These are phyloP conservation scores for Lojkania enalia DNA, from an alignment of 2,329 filamentous ascomycete species.

Conservation along the genomic window DNA sequence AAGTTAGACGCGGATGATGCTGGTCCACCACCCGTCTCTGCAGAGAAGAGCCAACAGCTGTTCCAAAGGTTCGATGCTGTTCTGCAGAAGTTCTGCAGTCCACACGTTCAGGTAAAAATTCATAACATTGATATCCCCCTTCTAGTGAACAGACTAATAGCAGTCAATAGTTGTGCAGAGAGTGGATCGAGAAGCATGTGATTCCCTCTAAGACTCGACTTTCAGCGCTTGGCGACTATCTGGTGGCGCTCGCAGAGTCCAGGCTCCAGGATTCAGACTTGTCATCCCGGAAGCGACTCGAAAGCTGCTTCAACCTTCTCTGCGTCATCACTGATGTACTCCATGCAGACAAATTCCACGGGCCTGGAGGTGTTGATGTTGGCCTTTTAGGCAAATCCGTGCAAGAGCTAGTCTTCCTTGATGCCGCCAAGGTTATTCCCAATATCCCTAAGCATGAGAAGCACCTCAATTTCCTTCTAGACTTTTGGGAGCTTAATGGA, in stretches of 20 bases:
- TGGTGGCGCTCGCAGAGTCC: conserved; percentile 69
- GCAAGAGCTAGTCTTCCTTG: not conserved
- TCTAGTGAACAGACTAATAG: conserved; percentile 40
- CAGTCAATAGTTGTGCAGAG: conserved; percentile 73
- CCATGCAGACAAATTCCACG: conserved; percentile 49
- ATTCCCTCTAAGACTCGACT: conserved; percentile 68
- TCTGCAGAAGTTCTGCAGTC: conserved; percentile 29
- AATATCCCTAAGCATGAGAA: too few relatives aligned
- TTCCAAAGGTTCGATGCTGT: conserved; percentile 34
- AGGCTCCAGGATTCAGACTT: conserved; percentile 42
- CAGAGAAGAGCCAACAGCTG: conserved; percentile 22
- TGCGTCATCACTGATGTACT: conserved; percentile 80
- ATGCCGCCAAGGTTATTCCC: not conserved
- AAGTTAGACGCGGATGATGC: conserved; percentile 2
- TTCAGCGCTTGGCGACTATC: conserved; percentile 72
- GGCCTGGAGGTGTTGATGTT: conserved; percentile 8
- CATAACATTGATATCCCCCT: conserved; percentile 17
- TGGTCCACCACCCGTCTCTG: conserved; percentile 24
- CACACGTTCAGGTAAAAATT: conserved; percentile 41
- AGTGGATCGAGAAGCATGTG: conserved; percentile 77
- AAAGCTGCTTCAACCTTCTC: conserved; percentile 73
- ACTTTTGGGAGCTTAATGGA: not conserved
- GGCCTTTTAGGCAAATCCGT: conserved; percentile 14
- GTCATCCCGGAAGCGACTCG: conserved; percentile 57
- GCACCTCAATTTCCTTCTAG: too few relatives aligned